Conservation (phyloP, 2,329 filamentous ascomycete genomes). For the Karstenula rhodostoma region DNA sequence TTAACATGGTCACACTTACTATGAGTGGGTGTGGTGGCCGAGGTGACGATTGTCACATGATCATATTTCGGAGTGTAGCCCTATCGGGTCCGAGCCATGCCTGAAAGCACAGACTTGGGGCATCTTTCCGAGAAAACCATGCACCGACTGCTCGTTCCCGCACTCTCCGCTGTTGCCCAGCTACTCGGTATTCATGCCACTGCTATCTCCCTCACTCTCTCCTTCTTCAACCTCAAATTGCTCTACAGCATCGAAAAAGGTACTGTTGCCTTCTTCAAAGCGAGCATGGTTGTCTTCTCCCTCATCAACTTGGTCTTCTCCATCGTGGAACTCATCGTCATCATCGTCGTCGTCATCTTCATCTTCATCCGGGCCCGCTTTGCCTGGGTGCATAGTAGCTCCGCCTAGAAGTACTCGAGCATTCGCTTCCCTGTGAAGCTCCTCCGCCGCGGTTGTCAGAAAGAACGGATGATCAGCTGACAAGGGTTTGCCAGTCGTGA, state of each 20-base stretch:
- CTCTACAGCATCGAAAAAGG: slow-evolving; percentile 18
- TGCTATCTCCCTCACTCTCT: not conserved
- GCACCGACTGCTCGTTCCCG: not conserved
- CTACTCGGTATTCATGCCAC: not conserved
- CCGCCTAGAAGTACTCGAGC: not conserved
- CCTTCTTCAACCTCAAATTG: slow-evolving; percentile 11
- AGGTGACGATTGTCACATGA: no score
- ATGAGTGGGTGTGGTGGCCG: no score
- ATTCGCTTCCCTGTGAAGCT: slow-evolving; percentile 1
- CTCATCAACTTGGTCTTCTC: slow-evolving; percentile 9
- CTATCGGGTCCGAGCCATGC: not conserved
- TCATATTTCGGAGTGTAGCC: no score
- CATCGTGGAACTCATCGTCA: slow-evolving; percentile 18
- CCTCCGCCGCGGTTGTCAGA: slow-evolving; percentile 7
- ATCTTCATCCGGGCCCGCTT: slow-evolving; percentile 17
- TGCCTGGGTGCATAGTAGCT: not conserved
- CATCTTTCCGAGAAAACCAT: not conserved
- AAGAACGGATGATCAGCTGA: slow-evolving; percentile 63
- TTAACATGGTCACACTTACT: no score
- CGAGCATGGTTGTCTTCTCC: slow-evolving; percentile 10
- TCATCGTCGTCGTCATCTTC: slow-evolving; percentile 21
- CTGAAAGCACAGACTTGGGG: not conserved
- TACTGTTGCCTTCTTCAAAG: slow-evolving; percentile 13
- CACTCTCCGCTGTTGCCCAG: not conserved
- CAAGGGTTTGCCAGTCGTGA: slow-evolving; percentile 62